These are phyloP conservation scores for Arabidopsis thaliana DNA, from an alignment of 345 rosid genomes.

Conservation along the genomic window TAIR10.1 NC_003070.9:20655501-20656000, in stretches of 20 bases:
- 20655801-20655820: slow-evolving; percentile 99
- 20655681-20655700: slow-evolving; percentile 99
- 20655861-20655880: slow-evolving; percentile 98
- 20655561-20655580: slow-evolving; percentile 98
- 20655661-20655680: slow-evolving; percentile 97
- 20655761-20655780: slow-evolving; percentile 99
- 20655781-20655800: slow-evolving; percentile 99
- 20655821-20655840: slow-evolving; percentile 95
- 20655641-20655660: slow-evolving; percentile 97
- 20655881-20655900: slow-evolving; percentile 94
- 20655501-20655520: slow-evolving; percentile 10
- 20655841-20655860: slow-evolving; percentile 95
- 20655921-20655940: slow-evolving; percentile 99
- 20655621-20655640: slow-evolving; percentile 99
- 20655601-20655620: slow-evolving; percentile 97
- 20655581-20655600: slow-evolving; percentile 99
- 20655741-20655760: slow-evolving; percentile 99
- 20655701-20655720: slow-evolving; percentile 99
- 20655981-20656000: slow-evolving; percentile 20
- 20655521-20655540: slow-evolving; percentile 13
- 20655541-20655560: slow-evolving; percentile 51
- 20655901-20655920: slow-evolving; percentile 99
- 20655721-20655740: slow-evolving; percentile 99
- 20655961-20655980: slow-evolving; percentile 5
- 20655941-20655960: slow-evolving; percentile 50